Base-by-base conservation (phyloP, 1,284 basidiomycete species). In the Veloporphyrellus conicus region DNA sequence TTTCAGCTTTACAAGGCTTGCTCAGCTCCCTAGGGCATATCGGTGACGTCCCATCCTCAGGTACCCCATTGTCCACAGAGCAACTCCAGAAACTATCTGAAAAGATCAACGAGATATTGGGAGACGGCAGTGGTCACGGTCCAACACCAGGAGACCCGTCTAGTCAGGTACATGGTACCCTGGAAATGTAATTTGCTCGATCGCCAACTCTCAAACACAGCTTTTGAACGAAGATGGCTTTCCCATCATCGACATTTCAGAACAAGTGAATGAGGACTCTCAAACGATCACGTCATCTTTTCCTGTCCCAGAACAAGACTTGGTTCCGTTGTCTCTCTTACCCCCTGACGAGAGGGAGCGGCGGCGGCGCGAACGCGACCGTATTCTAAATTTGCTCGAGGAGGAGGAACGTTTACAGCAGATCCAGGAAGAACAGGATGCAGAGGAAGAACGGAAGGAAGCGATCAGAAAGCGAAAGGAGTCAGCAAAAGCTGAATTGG, bases 191-290 rank as follows among this genome's bases (percentile, higher is more conserved):
- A 37, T 28, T 15, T 45, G 33, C 37, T 51, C 43, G 50, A 54
- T 60, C 48, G 49, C 53, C 54, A 15, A 63, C 42, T 29, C 46
- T 45, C 48, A 40, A 38, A 54, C 47, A 12, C 46, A 88, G 84
- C 68, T 82, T 43, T 57, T 84, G 29, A 86, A 85, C 57, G 84
- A 87, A 60, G 85, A 89, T 45, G 86, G 85, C 2, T 73, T 87
- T 28, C 86, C 87, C 11, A 82, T 90, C 50, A 71, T 89, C 54
- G 87, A 89, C 29, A 83, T 90, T 48, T 75, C 75, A n/a, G 87
- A 90, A 57, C 78, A 78, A 40, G 56, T 75, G 5, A 47, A 69
- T 14, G 59, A 57, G 20, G 42, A 38, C 9, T 33, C 48, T 8
- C 57, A 63, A 22, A 41, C 41, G 15, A 33, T 32, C 25, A 71